Percentiles rank a stretch among this genome's conserved stretches.
Conservation (phyloP, 345 rosid genomes). For the Leavenworthia alabamica region DNA sequence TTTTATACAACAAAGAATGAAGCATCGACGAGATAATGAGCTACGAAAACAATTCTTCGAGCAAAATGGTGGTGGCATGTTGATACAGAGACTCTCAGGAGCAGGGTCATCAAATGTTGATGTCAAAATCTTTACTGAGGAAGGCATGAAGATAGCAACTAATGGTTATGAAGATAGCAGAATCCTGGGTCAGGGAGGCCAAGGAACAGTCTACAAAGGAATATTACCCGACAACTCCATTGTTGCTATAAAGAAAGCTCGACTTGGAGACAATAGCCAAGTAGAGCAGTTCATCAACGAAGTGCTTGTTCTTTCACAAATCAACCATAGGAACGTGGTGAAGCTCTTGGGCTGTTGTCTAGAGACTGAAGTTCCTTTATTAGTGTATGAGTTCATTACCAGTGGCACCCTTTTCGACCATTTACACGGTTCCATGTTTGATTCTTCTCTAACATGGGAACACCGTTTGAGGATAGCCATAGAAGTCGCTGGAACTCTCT, state of each 20-base stretch:
- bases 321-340: conserved; percentile 43
- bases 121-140: conserved; percentile 20
- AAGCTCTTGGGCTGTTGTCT: conserved; percentile 30
- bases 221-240: conserved; percentile 9
- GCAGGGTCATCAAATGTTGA: conserved; percentile 10
- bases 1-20: neutral
- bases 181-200: conserved; percentile 31
- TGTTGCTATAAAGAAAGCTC: conserved; percentile 33
- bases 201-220: conserved; percentile 37
- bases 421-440: conserved; percentile 10
- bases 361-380: conserved; percentile 28
- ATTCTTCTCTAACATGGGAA: conserved; percentile 27
- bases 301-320: conserved; percentile 38
- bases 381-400: conserved; percentile 29
- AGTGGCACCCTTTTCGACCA: conserved; percentile 29
- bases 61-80: neutral
- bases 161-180: conserved; percentile 18
- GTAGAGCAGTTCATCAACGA: conserved; percentile 38
- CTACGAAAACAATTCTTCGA: conserved; percentile 18
- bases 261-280: conserved; percentile 24
- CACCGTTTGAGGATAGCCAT: conserved; percentile 32
- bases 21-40: neutral
- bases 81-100: conserved; percentile 1
- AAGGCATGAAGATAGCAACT: conserved; percentile 27
- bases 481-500: conserved; percentile 33